Conservation (phyloP, 2,329 filamentous ascomycete species). For the Talaromyces sp. region DNA sequence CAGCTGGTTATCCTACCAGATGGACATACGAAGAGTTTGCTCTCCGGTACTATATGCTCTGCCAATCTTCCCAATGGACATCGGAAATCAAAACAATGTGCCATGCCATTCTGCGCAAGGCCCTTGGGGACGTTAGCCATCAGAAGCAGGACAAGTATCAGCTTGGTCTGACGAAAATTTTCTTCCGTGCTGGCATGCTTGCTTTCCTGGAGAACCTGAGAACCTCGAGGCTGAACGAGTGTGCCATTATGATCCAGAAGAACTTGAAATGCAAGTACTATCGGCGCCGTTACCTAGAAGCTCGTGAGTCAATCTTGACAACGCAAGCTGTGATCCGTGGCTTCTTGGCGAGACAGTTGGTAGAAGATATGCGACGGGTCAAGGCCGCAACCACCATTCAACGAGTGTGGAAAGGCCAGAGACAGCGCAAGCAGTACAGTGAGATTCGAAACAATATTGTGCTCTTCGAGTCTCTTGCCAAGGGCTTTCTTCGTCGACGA, state of each 20-base stretch:
- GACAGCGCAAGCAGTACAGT: conserved; percentile 77
- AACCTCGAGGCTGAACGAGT: conserved; percentile 84
- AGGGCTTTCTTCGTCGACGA: conserved; percentile 86
- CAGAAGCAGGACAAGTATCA: conserved; percentile 90
- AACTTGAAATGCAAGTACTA: conserved; percentile 95
- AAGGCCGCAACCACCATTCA: conserved; percentile 93
- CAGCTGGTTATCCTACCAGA: conserved; percentile 90
- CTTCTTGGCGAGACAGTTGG: conserved; percentile 69
- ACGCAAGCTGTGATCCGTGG: conserved; percentile 77
- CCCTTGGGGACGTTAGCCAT: conserved; percentile 70
- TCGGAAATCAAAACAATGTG: conserved; percentile 92
- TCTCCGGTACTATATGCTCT: conserved; percentile 95
- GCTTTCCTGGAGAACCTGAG: conserved; percentile 94
- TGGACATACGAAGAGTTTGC: conserved; percentile 99
- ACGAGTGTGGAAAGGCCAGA: conserved; percentile 88
- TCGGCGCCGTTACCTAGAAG: conserved; percentile 82
- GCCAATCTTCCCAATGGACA: conserved; percentile 84
- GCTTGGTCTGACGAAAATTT: conserved; percentile 95
- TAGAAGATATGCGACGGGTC: conserved; percentile 74
- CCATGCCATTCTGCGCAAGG: conserved; percentile 83
- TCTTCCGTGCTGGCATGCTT: conserved; percentile 98
- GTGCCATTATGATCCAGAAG: conserved; percentile 98
- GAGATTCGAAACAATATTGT: conserved; percentile 78
- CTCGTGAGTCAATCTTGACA: conserved; percentile 71
- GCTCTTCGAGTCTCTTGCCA: conserved; percentile 81